Evolutionary conservation across 495 filamentous ascomycete genomes (phyloP).

Genomic region (Neurospora sp.): DNA sequence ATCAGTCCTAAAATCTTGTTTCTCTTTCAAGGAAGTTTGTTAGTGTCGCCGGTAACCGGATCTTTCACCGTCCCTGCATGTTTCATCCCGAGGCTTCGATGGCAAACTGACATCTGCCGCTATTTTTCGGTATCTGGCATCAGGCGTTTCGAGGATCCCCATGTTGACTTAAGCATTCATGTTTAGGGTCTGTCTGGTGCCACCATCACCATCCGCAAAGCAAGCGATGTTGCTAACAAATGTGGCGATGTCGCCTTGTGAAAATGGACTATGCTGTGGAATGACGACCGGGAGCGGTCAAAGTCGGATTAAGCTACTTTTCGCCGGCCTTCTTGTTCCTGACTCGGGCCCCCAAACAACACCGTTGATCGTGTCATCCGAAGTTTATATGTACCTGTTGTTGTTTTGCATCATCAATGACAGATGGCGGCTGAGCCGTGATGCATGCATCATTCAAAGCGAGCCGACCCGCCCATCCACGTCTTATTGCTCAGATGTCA

Average conservation of each 20-base stretch:
- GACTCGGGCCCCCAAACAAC: neutral
- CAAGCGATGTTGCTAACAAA: neutral
- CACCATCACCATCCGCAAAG: neutral
- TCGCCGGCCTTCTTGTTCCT: neutral
- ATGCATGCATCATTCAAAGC: neutral
- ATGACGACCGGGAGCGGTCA: neutral
- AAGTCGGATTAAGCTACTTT: neutral
- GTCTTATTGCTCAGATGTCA: neutral
- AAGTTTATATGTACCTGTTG: neutral
- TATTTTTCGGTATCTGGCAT: neutral
- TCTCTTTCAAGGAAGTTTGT: neutral
- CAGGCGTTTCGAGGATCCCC: neutral
- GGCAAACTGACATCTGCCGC: neutral
- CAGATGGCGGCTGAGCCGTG: neutral
- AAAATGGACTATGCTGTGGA: neutral
- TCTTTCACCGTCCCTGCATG: neutral
- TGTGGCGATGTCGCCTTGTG: neutral
- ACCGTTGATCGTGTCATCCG: neutral
- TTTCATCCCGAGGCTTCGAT: neutral
- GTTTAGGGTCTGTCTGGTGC: neutral
- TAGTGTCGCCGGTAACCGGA: neutral
- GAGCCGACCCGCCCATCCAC: neutral
- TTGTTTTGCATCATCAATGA: neutral
- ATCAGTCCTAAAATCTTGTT: neutral
- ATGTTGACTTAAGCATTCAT: neutral